Evolutionary conservation across 371 early-diverging fungal genomes (phyloP), one percentile per base, ranked within the genome.

Genomic region (Syncephalastrum contaminatum): DNA sequence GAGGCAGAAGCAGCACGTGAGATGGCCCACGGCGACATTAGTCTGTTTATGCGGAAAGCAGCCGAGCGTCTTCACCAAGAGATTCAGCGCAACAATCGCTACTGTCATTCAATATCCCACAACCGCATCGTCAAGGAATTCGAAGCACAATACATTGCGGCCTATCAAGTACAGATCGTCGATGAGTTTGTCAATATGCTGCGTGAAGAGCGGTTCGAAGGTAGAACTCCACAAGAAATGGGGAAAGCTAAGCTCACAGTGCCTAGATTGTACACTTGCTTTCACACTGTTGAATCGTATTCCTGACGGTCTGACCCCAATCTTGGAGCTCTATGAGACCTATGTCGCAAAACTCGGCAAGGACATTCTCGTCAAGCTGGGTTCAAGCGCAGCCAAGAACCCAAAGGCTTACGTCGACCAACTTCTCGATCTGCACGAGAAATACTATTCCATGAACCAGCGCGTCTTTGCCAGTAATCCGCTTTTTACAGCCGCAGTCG

Each of bases 401-500:
- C 90, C 91, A 3, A 65, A 75, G 27, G 80, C 82, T 12, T 88
- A 86, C 59, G 85, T 91, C 5, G 87, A 90, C 44, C 69, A 67
- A 21, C 53, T 93, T 10, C 64, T 91, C 19, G 70, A 62, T 12
- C 66, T 89, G 40, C 91, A 94, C 53, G 39, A 58, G 6, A 86
- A 87, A 52, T 92, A 83, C 56, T 77, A 78, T 51, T 71, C 63
- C 12, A 62, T 91, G 30, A 84, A 83, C 56, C 57, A 64, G 4
- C 74, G 80, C 20, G 85, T 85, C 15, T 93, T 95, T 69, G 56
- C 71, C 5, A 69, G 73, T 19, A 88, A 93, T 60, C 73, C 89
- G 0, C 55, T 76, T 4, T 94, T 92, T 68, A 82, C 88, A 2
- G 92, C 91, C 1, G 85, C 93, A 18, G 77, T 92, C 16, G 95